Conservation (phyloP, 2,329 filamentous ascomycete species). For the Hirsutella thompsonii region DNA sequence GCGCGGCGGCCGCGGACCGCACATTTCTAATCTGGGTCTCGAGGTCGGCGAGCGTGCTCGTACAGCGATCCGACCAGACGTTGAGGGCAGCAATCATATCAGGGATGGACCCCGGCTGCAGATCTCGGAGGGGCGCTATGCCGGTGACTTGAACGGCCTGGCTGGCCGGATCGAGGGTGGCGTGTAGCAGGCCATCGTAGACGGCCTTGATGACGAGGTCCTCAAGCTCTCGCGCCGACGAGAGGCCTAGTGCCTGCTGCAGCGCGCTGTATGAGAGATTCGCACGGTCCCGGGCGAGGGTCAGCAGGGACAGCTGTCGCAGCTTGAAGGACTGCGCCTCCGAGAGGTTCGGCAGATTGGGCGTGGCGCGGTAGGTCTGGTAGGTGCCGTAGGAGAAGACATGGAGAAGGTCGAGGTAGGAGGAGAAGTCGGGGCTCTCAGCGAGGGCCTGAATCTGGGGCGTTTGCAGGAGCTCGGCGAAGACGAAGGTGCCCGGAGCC, state of each 20-base stretch:
- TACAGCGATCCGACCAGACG: conserved; percentile 70
- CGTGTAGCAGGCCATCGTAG: conserved; percentile 71
- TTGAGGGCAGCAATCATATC: conserved; percentile 54
- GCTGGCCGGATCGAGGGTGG: conserved; percentile 69
- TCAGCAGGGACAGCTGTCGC: conserved; percentile 77
- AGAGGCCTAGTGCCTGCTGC: conserved; percentile 51
- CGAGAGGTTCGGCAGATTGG: conserved; percentile 55
- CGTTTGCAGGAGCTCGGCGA: conserved; percentile 79
- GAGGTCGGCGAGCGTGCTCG: conserved; percentile 57
- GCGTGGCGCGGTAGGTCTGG: conserved; percentile 47
- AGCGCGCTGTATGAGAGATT: conserved; percentile 65
- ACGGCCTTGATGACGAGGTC: conserved; percentile 76
- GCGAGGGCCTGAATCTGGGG: conserved; percentile 66
- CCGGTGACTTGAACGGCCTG: conserved; percentile 65
- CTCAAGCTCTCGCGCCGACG: conserved; percentile 60
- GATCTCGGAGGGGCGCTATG: conserved; percentile 76
- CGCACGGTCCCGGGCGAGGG: conserved; percentile 54
- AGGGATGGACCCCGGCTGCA: conserved; percentile 59
- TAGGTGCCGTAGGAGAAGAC: conserved; percentile 93
- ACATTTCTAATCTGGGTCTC: conserved; percentile 63
- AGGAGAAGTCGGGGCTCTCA: conserved; percentile 43
- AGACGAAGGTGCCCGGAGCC: conserved; percentile 81
- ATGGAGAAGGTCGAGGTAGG: conserved; percentile 60
- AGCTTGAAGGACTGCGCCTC: conserved; percentile 71
- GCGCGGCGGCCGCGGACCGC: conserved; percentile 39